Evolutionary conservation across 2,329 filamentous ascomycete genomes (phyloP).

Genomic region (Diaporthe batatas): DNA sequence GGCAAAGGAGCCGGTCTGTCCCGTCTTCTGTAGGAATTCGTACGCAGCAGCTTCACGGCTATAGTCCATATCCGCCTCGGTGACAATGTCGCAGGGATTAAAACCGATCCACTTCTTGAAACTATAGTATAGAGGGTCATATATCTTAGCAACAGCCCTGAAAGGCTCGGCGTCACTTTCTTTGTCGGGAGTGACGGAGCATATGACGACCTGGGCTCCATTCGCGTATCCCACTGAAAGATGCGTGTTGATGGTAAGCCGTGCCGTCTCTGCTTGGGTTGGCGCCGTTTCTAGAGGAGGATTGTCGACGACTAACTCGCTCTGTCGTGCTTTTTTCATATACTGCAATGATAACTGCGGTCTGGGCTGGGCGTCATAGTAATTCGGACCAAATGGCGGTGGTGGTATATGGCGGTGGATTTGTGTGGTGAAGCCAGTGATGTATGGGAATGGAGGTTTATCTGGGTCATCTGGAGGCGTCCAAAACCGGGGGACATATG

Average conservation of each 20-base stretch:
- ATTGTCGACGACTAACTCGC: conserved; percentile 8
- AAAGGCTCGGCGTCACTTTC: not conserved
- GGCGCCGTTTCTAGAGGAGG: not conserved
- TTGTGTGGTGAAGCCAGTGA: not conserved
- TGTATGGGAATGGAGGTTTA: not conserved
- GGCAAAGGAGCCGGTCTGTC: not conserved
- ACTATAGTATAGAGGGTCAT: not conserved
- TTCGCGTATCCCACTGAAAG: not conserved
- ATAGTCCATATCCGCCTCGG: conserved; percentile 1
- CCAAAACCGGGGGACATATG: not conserved
- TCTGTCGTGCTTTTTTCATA: not conserved
- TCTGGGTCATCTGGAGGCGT: not conserved
- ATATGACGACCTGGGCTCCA: conserved; percentile 9
- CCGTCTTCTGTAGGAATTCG: not conserved
- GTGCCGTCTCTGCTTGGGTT: not conserved
- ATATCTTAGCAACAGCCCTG: conserved; percentile 10
- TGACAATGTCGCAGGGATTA: not conserved
- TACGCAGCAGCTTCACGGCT: conserved; percentile 19
- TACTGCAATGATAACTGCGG: not conserved
- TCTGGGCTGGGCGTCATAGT: not conserved
- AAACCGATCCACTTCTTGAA: not conserved
- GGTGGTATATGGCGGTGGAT: not conserved
- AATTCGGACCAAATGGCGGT: not conserved
- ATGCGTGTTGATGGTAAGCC: not conserved
- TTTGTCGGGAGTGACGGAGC: not conserved